Conservation (phyloP, 2,329 filamentous ascomycete genomes). For the Colletotrichum destructivum region DNA sequence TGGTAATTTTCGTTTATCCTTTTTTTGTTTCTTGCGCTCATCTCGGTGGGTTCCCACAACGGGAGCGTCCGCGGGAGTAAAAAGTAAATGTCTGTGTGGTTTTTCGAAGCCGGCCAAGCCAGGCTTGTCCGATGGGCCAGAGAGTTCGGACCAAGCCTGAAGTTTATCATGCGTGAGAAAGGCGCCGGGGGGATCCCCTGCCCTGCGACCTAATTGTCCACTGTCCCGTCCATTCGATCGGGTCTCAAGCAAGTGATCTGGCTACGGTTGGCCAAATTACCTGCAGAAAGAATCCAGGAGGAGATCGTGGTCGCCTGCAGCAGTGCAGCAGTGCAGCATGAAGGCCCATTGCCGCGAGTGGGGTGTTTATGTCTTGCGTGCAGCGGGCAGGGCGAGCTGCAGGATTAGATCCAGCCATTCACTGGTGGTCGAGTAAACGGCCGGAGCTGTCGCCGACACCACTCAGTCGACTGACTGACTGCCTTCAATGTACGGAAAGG, state of each 20-base stretch:
- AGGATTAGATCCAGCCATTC: conserved; percentile 23
- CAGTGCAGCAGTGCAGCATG: not conserved
- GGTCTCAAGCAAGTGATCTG: conserved; percentile 32
- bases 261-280: conserved; percentile 19
- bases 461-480: not conserved
- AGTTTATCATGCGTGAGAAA: conserved; percentile 14
- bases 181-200: conserved; percentile 25
- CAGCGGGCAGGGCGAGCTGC: conserved; percentile 35
- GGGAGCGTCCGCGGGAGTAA: conserved; percentile 29
- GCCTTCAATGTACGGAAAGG: conserved; percentile 5
- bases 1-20: conserved; percentile 26
- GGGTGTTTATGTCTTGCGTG: conserved; percentile 33
- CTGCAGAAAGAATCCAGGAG: conserved; percentile 20
- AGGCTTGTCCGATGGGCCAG: conserved; percentile 26
- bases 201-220: conserved; percentile 29
- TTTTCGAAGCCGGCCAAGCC: conserved; percentile 14
- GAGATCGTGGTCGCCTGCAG: conserved; percentile 20
- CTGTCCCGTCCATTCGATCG: conserved; percentile 18
- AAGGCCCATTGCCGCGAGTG: conserved; percentile 10
- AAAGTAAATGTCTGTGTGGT: conserved; percentile 17
- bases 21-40: conserved; percentile 1
- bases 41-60: conserved; percentile 18
- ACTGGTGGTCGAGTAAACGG: conserved; percentile 11
- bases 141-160: conserved; percentile 34
- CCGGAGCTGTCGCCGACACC: conserved; percentile 9